These are phyloP conservation scores for Pichia paraexigua DNA, from an alignment of 805 yeast genomes.

Conservation along the genomic window DNA sequence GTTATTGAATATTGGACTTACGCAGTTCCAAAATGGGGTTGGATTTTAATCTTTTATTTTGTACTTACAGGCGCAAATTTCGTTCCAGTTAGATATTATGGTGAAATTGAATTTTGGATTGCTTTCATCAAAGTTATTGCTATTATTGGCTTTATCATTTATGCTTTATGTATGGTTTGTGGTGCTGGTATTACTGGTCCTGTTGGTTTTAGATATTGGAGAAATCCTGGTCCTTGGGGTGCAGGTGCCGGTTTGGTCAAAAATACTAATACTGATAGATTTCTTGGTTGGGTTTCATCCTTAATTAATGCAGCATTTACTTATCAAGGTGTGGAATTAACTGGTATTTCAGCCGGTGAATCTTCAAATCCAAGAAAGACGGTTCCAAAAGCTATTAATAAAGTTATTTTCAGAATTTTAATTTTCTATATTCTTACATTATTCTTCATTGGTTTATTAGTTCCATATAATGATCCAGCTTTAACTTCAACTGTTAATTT, in stretches of 20 bases:
- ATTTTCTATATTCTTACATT: constrained; percentile 58
- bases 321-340: constrained; percentile 71
- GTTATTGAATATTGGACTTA: constrained; percentile 58
- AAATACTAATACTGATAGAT: constrained; percentile 45
- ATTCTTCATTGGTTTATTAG: constrained; percentile 61
- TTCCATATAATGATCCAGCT: constrained; percentile 59
- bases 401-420: constrained; percentile 57
- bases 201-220: constrained; percentile 75
- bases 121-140: constrained; percentile 61
- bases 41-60: constrained; percentile 63
- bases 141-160: constrained; percentile 61
- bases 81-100: constrained; percentile 62
- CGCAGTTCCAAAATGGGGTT: constrained; percentile 62
- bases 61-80: constrained; percentile 46
- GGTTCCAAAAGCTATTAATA: constrained; percentile 65
- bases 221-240: constrained; percentile 69
- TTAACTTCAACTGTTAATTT: constrained; percentile 31
- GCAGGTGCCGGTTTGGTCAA: constrained; percentile 45
- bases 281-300: constrained; percentile 63
- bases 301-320: constrained; percentile 72
- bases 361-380: constrained; percentile 59
- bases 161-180: constrained; percentile 63
- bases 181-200: constrained; percentile 67
- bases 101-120: constrained; percentile 72
- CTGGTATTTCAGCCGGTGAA: constrained; percentile 73